Percentiles rank a stretch among this genome's conserved stretches.
phyloP scores from a whole-genome alignment of 208 protist species.

The Crithidia expoeki region DNA sequence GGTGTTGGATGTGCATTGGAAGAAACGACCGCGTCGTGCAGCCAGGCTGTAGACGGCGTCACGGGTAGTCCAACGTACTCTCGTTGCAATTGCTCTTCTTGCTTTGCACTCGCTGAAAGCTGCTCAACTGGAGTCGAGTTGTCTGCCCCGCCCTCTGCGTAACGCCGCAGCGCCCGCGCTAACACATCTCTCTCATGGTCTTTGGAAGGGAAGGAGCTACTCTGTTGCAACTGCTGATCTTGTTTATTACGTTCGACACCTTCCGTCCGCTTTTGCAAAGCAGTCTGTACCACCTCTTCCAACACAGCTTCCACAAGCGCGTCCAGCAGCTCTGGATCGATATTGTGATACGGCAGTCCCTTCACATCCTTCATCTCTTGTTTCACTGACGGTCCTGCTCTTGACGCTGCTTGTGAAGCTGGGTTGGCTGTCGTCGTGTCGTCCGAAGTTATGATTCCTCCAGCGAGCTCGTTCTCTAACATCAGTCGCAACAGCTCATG shows the following conservation, averaged over 20 bases:
- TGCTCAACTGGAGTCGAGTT: background rate
- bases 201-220: no score
- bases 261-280: background rate
- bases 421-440: no score
- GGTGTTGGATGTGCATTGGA: no score
- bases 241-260: no score
- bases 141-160: background rate
- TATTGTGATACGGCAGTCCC: no score
- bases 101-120: background rate
- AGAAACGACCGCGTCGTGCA: no score
- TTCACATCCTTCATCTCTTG: no score
- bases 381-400: no score
- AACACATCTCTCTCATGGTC: no score
- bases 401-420: no score
- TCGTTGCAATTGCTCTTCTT: background rate
- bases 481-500: conserved; percentile 28
- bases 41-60: conserved; percentile 3
- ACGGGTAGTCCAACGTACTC: conserved; percentile 16
- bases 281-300: conserved; percentile 10
- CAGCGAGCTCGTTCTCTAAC: conserved; percentile 1
- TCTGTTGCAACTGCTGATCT: no score
- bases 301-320: conserved; percentile 25
- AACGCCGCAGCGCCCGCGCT: background rate
- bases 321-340: conserved; percentile 3
- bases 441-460: no score